A percentile compares a stretch with the other conserved stretches of the same genome.
phyloP scores from a whole-genome alignment of 73 alveolate genomes.

The Durusdinium trenchii region DNA sequence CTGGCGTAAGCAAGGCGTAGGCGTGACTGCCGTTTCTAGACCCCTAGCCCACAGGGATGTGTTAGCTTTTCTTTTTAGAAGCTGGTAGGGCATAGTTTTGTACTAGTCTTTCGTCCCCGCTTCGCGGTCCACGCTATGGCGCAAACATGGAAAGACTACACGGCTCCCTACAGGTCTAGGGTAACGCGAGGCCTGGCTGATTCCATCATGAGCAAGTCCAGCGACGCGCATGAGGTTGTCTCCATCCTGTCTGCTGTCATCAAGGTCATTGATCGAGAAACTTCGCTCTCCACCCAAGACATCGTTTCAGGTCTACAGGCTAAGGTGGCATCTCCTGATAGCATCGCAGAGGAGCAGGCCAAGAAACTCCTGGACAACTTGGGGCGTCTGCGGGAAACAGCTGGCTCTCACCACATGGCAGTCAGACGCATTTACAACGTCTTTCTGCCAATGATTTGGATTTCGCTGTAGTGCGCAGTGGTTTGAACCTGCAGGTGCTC shows the following conservation, averaged over 20 bases:
- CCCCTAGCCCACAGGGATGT: neutral
- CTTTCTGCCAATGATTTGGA: neutral
- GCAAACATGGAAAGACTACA: too few species aligned
- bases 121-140: neutral
- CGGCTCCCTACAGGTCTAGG: too few species aligned
- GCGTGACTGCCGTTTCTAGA: neutral
- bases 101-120: neutral
- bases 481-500: neutral
- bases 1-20: neutral
- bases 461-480: neutral
- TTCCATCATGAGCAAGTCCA: too few species aligned
- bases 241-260: neutral
- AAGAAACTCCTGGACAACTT: neutral
- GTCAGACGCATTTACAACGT: neutral
- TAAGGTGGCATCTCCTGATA: neutral
- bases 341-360: neutral
- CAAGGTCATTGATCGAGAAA: neutral
- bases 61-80: neutral
- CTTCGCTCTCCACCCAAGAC: neutral
- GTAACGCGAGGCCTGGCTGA: too few species aligned
- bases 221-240: too few species aligned
- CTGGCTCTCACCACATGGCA: neutral
- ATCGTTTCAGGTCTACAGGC: neutral
- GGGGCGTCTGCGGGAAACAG: neutral
- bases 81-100: neutral